These are phyloP conservation scores for Stentor roeselii DNA, from an alignment of 73 alveolate genomes.

Conservation along the genomic window DNA sequence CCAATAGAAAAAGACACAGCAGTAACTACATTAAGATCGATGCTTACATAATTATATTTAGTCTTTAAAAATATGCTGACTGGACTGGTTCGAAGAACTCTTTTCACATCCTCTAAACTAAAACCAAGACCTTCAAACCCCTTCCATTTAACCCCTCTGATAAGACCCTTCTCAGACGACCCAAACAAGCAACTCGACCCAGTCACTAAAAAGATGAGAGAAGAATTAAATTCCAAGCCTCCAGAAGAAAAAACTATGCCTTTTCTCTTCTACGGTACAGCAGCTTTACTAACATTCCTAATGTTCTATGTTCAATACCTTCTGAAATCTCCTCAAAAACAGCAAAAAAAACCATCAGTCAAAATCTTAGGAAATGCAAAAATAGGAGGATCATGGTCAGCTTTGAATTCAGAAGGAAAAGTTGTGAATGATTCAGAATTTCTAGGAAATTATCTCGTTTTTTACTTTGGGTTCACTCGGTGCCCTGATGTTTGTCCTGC, in stretches of 20 bases:
- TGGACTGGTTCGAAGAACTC: neutral
- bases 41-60: too few relatives aligned
- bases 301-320: neutral
- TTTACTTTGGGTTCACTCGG: constrained; percentile 80
- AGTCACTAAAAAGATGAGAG: neutral
- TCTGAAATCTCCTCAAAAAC: constrained; percentile 13
- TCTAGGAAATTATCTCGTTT: constrained; percentile 68
- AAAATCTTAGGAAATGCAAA: constrained; percentile 50
- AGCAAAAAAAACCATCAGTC: neutral
- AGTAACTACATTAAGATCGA: neutral
- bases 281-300: neutral
- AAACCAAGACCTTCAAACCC: neutral
- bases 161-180: neutral
- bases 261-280: neutral
- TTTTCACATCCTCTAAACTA: neutral
- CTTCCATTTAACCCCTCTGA: neutral
- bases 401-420: constrained; percentile 66
- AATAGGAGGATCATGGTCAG: constrained; percentile 82
- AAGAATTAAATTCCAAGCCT: neutral
- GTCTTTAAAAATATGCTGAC: neutral
- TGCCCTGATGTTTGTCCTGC: constrained; percentile 94
- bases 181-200: neutral
- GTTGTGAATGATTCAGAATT: constrained; percentile 66
- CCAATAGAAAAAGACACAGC: neutral
- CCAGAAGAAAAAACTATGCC: neutral